Conservation (phyloP, 192 early-diverging fungal species). For the Jimgerdemannia flammicorona region DNA sequence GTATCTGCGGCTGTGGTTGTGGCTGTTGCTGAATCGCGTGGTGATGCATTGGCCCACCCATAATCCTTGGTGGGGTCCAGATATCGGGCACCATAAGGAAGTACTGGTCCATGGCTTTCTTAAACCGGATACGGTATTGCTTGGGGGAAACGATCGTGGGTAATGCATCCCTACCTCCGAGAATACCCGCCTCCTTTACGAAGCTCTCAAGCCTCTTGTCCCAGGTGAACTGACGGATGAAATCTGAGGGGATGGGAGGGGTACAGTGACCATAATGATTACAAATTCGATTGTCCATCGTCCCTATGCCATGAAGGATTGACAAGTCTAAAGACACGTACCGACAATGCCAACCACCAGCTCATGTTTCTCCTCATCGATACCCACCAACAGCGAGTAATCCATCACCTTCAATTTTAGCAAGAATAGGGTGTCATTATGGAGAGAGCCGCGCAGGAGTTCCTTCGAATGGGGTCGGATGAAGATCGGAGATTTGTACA, state of each 20-base stretch:
- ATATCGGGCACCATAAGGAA: conserved; percentile 83
- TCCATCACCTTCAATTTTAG: conserved; percentile 97
- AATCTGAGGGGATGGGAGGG: conserved; percentile 59
- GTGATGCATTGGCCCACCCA: neutral
- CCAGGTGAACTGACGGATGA: conserved; percentile 98
- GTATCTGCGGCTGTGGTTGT: too few relatives aligned
- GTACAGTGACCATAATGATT: neutral
- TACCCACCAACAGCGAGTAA: conserved; percentile 93
- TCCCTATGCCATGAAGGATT: too few relatives aligned
- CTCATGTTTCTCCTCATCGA: conserved; percentile 82
- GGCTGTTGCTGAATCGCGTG: neutral
- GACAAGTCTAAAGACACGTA: conserved; percentile 23
- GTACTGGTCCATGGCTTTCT: conserved; percentile 90
- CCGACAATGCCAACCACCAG: conserved; percentile 96
- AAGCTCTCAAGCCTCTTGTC: conserved; percentile 98
- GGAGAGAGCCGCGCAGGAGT: conserved; percentile 78
- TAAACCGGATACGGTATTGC: conserved; percentile 91
- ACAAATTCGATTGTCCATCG: conserved; percentile 11
- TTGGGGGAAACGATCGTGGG: conserved; percentile 96
- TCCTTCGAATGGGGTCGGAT: conserved; percentile 89
- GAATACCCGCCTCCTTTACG: conserved; percentile 92
- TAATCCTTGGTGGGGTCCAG: conserved; percentile 20
- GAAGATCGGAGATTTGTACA: conserved; percentile 85
- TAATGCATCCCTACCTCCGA: conserved; percentile 88
- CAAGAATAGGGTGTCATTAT: conserved; percentile 93